Base-by-base conservation (phyloP, 352 stramenopile species). In the Pythium volutum region DNA sequence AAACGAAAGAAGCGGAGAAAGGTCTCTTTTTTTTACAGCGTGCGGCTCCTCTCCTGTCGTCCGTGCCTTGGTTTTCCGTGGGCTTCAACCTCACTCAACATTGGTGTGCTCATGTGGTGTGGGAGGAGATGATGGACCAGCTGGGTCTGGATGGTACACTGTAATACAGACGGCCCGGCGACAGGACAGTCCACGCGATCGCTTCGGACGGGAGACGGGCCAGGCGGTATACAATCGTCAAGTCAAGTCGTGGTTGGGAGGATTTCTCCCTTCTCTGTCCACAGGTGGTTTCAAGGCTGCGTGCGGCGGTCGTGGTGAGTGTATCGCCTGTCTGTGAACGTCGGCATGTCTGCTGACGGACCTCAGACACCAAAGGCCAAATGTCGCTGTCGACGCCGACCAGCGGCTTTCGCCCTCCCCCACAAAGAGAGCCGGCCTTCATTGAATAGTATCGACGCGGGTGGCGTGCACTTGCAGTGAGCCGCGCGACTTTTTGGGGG, bases 31-130 rank as follows among this genome's bases (percentile, higher is more conserved):
- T 49, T 58, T 52, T 52, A 18, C 36, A 43, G n/a, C 36, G 14
- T 23, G 36, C 31, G 20, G 12, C 15, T 38, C 15, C 46, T 52
- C 46, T 52, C 26, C 31, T 52, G 25, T 29, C 26, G 31, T 16
- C 36, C 18, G 1, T 43, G 36, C 14, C n/a, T 43, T 18, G 16
- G 16, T 43, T 20, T 43, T 6, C n/a, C n/a, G 9, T 43, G 10
- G 2, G 15, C 25, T 18, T 15, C 45, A 22, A 34, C 27, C 51
- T 48, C 51, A 58, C 51, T 58, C 51, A 43, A 49, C 51, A 58
- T 58, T 31, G 16, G 51, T 58, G 31, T 58, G 38, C 51, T 52
- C 46, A 52, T 52, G 46, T n/a, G 43, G 4, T 9, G 36, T 42
- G 36, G 33, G 33, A 7, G 33, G 6, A 42, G 36, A 16, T 18